These are phyloP conservation scores for Exophiala oligosperma DNA, from an alignment of 2,329 filamentous ascomycete genomes.

Conservation along the genomic window DNA sequence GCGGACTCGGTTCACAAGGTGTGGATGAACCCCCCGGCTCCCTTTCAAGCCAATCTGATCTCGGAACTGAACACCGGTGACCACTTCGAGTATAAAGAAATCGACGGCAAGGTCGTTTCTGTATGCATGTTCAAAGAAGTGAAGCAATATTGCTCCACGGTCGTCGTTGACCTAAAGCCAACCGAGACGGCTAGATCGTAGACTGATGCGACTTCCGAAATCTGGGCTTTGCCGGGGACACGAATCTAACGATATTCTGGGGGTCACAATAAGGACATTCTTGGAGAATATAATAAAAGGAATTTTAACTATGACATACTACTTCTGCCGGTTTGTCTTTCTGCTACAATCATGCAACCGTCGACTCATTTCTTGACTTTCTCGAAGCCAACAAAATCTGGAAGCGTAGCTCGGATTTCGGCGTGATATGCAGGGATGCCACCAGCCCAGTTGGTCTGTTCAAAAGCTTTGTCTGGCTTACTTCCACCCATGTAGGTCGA, in stretches of 20 bases:
- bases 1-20: constrained; percentile 24
- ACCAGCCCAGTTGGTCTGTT: constrained; percentile 51
- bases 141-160: constrained; percentile 63
- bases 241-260: too few relatives aligned
- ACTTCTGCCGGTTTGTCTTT: too few relatives aligned
- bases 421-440: constrained; percentile 28
- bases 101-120: constrained; percentile 4
- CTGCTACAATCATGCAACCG: not conserved
- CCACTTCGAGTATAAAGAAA: constrained; percentile 17
- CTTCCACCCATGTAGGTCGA: constrained; percentile 55
- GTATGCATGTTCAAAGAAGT: constrained; percentile 68
- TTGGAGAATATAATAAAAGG: too few relatives aligned
- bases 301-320: too few relatives aligned
- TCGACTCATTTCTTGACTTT: constrained; percentile 18
- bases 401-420: constrained; percentile 26
- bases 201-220: too few relatives aligned
- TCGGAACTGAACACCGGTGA: constrained; percentile 20
- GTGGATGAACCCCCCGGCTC: constrained; percentile 25
- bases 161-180: constrained; percentile 56
- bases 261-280: too few relatives aligned
- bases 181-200: too few relatives aligned
- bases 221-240: too few relatives aligned
- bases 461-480: constrained; percentile 54
- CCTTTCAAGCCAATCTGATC: constrained; percentile 18
- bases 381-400: constrained; percentile 26